Evolutionary conservation across 208 protist genomes (phyloP).

Genomic region (Crithidia thermophila): DNA sequence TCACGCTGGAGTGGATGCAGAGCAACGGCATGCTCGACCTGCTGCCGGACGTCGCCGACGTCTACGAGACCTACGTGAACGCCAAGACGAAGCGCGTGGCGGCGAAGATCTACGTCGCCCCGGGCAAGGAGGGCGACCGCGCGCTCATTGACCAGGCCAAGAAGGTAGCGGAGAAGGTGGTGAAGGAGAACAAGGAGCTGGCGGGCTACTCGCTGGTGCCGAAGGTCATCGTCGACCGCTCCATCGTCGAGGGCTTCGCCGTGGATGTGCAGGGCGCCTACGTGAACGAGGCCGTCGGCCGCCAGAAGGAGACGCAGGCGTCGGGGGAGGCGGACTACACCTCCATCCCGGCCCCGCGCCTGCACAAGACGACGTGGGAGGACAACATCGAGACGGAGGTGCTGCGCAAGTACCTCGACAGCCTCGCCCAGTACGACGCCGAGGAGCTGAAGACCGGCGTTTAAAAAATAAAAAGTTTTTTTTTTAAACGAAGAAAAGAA

Average conservation of each 20-base stretch:
- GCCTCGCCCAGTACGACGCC: conserved; percentile 78
- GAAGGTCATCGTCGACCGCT: conserved; percentile 83
- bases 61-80: conserved; percentile 91
- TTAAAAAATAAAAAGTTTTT: conserved; percentile 31
- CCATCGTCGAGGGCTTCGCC: conserved; percentile 88
- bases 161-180: conserved; percentile 69
- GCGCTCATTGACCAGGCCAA: conserved; percentile 56
- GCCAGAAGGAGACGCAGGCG: conserved; percentile 35
- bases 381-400: conserved; percentile 91
- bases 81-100: conserved; percentile 82
- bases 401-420: conserved; percentile 85
- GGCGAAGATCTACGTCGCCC: conserved; percentile 86
- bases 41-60: conserved; percentile 76
- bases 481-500: background rate
- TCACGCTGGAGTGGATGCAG: conserved; percentile 93
- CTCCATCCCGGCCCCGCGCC: conserved; percentile 61
- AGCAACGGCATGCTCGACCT: conserved; percentile 89
- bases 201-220: conserved; percentile 63
- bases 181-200: conserved; percentile 71
- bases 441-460: conserved; percentile 89
- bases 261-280: conserved; percentile 84
- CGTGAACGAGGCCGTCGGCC: conserved; percentile 77
- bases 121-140: conserved; percentile 59
- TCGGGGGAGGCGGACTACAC: conserved; percentile 85
- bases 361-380: conserved; percentile 71